A percentile compares a stretch with the other conserved stretches of the same genome.
phyloP scores from a whole-genome alignment of 2,329 filamentous ascomycete species.

The Dothistroma pini region DNA sequence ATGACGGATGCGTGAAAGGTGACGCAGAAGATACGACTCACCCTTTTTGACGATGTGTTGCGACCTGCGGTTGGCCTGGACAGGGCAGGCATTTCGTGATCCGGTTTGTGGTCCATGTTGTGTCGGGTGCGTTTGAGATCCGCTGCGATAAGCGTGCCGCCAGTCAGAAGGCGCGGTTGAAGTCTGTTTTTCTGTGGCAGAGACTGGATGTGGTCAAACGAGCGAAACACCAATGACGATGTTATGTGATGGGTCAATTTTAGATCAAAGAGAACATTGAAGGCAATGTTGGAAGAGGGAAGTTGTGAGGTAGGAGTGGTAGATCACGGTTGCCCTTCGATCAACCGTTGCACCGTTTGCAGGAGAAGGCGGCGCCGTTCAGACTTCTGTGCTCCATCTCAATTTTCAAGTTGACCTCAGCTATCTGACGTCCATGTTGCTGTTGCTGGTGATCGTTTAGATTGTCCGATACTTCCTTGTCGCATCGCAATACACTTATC shows the following conservation, averaged over 20 bases:
- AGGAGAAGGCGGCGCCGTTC: neutral
- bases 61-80: neutral
- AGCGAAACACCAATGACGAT: neutral
- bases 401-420: neutral
- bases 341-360: neutral
- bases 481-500: neutral
- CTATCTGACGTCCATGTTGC: neutral
- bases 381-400: neutral
- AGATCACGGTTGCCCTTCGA: neutral
- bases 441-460: neutral
- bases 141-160: conserved; percentile 5
- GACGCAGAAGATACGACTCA: neutral
- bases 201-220: neutral
- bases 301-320: neutral
- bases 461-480: neutral
- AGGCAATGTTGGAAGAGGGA: neutral
- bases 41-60: neutral
- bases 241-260: neutral
- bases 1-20: neutral
- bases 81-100: conserved; percentile 1
- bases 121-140: neutral
- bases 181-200: neutral
- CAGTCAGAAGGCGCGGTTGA: neutral
- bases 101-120: neutral
- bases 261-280: neutral